Evolutionary conservation across 192 early-diverging fungal species (phyloP), one percentile per base, ranked within the genome.

Genomic region (Glomus cerebriforme): DNA sequence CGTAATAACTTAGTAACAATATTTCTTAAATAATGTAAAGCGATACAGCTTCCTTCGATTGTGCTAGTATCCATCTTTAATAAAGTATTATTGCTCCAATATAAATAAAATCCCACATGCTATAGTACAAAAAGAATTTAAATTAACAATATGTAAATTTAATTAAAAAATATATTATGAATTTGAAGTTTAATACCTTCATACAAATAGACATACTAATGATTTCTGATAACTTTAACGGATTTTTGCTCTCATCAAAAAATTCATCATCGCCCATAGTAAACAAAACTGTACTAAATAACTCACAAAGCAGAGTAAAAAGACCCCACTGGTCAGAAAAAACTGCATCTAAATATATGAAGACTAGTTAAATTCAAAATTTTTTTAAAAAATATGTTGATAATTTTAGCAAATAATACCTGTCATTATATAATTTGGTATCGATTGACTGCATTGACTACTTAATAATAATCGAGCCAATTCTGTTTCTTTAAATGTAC

Each of bases 191-290:
- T 29, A 76, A 34, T 86, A 93, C 91, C 83, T 87, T 89, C 2
- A 91, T 80, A 68, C 83, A 69, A 10, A 77, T 79, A 22, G 86
- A 87, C 27, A 95, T 64, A 1, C 82, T 81, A 29, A 92, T 80
- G 12, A 94, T 84, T 69, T 88, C 87, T 13, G 79, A 43, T 17
- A 92, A 34, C n/a, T 81, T 59, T 15, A 93, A 77, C 2, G 88
- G 86, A 59, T 89, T 88, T 31, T 81, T 83, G 2, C 78, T 70
- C 49, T 89, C 83, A 32, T 90, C 85, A 77, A 93, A 91, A 78
- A 97, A 89, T 83, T 98, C 96, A 66, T 96, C 92, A 82, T 98
- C 97, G 15, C 93, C 93, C 59, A 95, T 88, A 0, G 93, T 95
- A 68, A 92, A 82, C 13, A 98, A 79, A 81, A 92, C 83, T 34